Evolutionary conservation across 139 green algal genomes (phyloP), one percentile per base, ranked within the genome.

Genomic region (Pleodorina starrii): DNA sequence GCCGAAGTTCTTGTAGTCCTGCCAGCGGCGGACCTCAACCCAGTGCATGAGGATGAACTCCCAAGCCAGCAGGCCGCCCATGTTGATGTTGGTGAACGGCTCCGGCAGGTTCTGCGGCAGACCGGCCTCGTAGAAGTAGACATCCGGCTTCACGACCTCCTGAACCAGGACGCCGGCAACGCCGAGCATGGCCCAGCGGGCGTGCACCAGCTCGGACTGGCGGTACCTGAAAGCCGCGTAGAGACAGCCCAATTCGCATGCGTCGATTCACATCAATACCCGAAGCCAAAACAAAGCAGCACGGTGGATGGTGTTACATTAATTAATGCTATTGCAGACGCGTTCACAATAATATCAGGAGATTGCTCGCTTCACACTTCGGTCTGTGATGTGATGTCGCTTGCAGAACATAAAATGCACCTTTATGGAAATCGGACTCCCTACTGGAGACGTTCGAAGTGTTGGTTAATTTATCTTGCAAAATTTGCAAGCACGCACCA

Each of bases 1-100:
- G 72, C 94, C 92, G 42, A 94, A 95, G 91, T 98, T 98, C 76
- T 95, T 94, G 87, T 96, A 95, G 95, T 98, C 96, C 92, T 96
- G 83, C 93, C 91, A 96, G 77, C 96, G 92, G 91, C 95, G 96
- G 78, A 95, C 92, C 96, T 98, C 96, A 60, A 97, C 96, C 74
- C 92, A 98, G 94, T 96, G 94, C 92, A 96, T 96, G 35, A 97
- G 86, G 84, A 97, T 92, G 84, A 98, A 92, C 94, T 98, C 90
- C 57, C 93, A 94, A 10, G 94, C 94, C 66, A 98, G 90, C 71
- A 99, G 92, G 51, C 93, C 93, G n/a, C 91, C 91, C 90, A 94
- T 93, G 87, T 95, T 94, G 78, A 97, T 94, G 94, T 95, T 95
- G 77, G 90, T 72, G 91, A 97, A 98, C 25, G 96, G 96, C 80